Base-by-base conservation (phyloP, 2,329 filamentous ascomycete species). In the Orbilia ellipsospora region DNA sequence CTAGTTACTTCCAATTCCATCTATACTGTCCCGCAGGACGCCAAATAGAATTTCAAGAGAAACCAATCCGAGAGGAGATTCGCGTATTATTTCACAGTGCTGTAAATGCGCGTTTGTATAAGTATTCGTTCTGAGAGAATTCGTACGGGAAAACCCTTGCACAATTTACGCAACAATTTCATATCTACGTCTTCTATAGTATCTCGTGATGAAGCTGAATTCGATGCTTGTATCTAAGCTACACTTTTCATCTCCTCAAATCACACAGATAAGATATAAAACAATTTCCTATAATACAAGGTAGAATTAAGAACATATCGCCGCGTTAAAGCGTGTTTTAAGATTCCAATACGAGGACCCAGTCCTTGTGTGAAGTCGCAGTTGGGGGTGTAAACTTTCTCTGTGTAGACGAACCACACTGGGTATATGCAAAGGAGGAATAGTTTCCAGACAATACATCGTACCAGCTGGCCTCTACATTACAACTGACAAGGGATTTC, bases 391-490 rank as follows among this genome's bases (percentile, higher is more conserved):
- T 67, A 50, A 78, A 78, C 55, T 73, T 44, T 16, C n/a, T 40
- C 16, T 51, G 36, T 12, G 42, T 57, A 23, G 44, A 59, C 7
- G 55, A 61, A 26, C 57, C 64, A 31, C 72, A 68, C 20, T 73
- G 73, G 26, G 61, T 48, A 55, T 73, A 77, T 18, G 73, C 54
- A 44, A 78, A 77, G 13, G 54, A 12, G 15, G 54, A 45, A 42
- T 77, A 78, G 12, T 13, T 66, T 4, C 78, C 78, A 7, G 15
- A 51, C 36, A 73, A 26, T 12, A 66, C 57, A 59, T 78, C 60
- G 31, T 60, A 77, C 77, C 78, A 79, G 63, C 77, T 77, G 6
- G 74, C 74, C 5, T 65, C 28, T 36, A 78, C 55, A 13, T 50
- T 62, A 42, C 63, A 77, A 6, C 60, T 52, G 4, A 16, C 44